Base-by-base conservation (phyloP, 2,329 filamentous ascomycete species). In the Anthostomella pinea region DNA sequence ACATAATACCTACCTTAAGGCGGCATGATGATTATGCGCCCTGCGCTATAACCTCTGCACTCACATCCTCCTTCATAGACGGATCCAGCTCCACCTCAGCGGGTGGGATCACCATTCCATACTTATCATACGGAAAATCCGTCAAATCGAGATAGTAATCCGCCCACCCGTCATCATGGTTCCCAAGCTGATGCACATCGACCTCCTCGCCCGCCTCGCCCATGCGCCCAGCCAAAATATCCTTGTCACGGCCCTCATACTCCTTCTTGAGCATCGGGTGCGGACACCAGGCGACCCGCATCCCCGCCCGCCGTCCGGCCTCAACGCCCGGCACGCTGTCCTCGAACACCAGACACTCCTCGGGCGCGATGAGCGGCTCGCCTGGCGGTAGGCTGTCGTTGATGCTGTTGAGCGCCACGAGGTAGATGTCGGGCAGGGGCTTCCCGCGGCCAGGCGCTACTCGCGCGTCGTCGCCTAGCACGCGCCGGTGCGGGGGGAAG, bases 331-430 rank as follows among this genome's bases (percentile, higher is more conserved):
- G 87, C 2, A 97, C 90, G 29, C 84, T 87, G 63, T 98, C 93
- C 66, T 98, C 93, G 54, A 98, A 97, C 0, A 97, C 93, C 11
- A 98, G 72, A 59, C 93, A 97, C 64, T 97, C 91, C 49, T 86
- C 85, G 0, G 89, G 88, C 35, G 59, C 71, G 45, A 98, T 83
- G 41, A 76, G 67, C 47, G 73, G 67, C 33, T 84, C 81, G 24
- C 78, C 79, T 3, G 72, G 65, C 0, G 70, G 67, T 6, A 94
- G 69, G 11, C 79, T 79, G 27, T 78, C 77, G 64, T 98, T 98
- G 60, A 98, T 83, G 3, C 82, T 86, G 63, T 85, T 72, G 37
- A 98, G 69, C 0, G 93, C 91, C 1, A 97, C 71, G 7, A 94
- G 67, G 64, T 95, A 97, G 51, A 98, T 98, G 64, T 98, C 91